Percentiles rank a stretch among this genome's conserved stretches.
These are phyloP conservation scores for Celoporthe dispersa DNA, from an alignment of 2,329 filamentous ascomycete species.

Conservation along the genomic window DNA sequence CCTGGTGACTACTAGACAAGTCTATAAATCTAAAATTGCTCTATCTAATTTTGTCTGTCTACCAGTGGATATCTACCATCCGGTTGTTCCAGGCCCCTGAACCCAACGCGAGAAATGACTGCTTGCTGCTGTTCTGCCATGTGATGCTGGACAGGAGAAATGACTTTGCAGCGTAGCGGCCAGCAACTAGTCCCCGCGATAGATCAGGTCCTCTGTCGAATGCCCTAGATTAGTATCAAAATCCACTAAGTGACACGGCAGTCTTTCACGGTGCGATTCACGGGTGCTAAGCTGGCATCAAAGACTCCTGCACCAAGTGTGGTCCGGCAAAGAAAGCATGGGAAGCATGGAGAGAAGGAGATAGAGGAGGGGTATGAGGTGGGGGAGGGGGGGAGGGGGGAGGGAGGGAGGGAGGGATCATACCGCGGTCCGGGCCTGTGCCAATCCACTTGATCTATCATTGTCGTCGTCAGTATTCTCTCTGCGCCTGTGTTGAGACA, in stretches of 20 bases:
- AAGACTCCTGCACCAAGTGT: no score
- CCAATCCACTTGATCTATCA: constrained; percentile 66
- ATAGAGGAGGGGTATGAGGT: neutral
- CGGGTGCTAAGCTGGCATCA: neutral
- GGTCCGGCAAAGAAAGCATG: neutral
- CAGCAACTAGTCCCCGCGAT: neutral
- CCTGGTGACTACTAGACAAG: no score
- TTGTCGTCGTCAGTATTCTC: neutral
- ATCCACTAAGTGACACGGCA: neutral
- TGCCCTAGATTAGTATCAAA: neutral
- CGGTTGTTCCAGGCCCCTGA: neutral
- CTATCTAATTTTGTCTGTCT: neutral
- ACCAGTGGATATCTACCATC: neutral
- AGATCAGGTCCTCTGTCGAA: neutral
- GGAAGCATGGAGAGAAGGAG: neutral
- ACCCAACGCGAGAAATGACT: neutral
- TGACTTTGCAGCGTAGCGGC: neutral
- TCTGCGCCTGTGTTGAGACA: neutral
- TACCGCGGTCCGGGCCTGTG: constrained; percentile 67
- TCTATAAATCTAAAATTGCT: neutral
- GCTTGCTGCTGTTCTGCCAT: neutral
- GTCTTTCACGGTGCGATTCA: neutral
- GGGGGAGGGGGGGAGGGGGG: constrained; percentile 32
- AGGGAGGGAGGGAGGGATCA: constrained; percentile 58
- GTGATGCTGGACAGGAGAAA: neutral